Evolutionary conservation across 2,329 filamentous ascomycete genomes (phyloP), one percentile per base, ranked within the genome.

Genomic region (Trematosphaeria pertusa): DNA sequence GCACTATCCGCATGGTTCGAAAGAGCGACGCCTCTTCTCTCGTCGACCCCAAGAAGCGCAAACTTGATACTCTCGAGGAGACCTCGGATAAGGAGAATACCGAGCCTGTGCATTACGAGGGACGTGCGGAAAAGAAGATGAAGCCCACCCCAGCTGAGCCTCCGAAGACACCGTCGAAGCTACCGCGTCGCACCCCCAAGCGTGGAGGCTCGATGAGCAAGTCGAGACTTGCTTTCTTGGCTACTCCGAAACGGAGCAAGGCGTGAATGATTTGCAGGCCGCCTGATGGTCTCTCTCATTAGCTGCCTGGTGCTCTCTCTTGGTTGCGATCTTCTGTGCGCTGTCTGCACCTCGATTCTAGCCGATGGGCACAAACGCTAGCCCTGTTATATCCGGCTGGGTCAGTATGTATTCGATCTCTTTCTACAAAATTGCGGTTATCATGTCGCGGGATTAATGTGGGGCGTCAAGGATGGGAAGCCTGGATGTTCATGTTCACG

Each of bases 71-170:
- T 10, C 50, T 69, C 2, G 67, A 68, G 24, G 64, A 71, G 50
- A 48, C 48, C 9, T 72, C 69, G 2, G 71, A 76, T 48, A 78
- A 78, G 61, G 76, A 78, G 64, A 78, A 78, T 36, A 64, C 61
- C 15, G 60, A 62, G 18, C 64, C 60, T 11, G 48, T 33, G 4
- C 56, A 64, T 22, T 51, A 55, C 14, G 69, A 68, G 4, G 54
- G 47, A 17, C 65, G 70, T 20, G 64, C 62, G 7, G 54, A 59
- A 5, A 73, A 73, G 63, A 72, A 69, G 50, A 49, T 58, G 31
- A 72, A 60, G 51, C 46, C 50, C 5, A 57, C 54, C 11, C 44
- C 55, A 22, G 36, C 36, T n/a, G 59, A 59, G 32, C 50, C 61
- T 18, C 58, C 64, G 10, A 71, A 67, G 59, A 67, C 62, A 14